Evolutionary conservation across 1,284 basidiomycete genomes (phyloP), one percentile per base, ranked within the genome.

Genomic region (Cryptococcus neoformans): DNA sequence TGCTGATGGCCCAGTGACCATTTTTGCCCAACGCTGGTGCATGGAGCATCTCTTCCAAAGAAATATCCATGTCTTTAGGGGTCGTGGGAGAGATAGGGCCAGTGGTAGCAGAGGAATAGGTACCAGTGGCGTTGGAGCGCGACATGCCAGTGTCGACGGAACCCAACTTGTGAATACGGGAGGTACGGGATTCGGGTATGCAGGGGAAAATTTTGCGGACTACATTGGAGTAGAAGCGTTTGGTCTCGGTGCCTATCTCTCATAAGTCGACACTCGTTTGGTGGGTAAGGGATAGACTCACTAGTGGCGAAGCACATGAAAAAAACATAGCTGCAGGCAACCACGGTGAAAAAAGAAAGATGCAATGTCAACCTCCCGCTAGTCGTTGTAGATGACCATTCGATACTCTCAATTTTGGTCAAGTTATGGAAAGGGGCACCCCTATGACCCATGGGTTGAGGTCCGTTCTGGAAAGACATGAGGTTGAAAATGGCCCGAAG

Each of bases 401-500:
- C 35, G 36, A 74, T 53, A 34, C 55, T 51, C 48, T 67, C 66
- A 44, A 74, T 68, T 10, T 34, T 56, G 4, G 56, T 51, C 3
- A 74, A 53, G 51, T 66, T 64, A 49, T 62, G 64, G 0, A 44
- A 38, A 3, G 70, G 65, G 2, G 61, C 41, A 34, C 65, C 65
- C 11, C 49, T 57, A 59, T 57, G 62, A 28, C 60, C 62, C n/a
- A 70, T 41, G 3, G 68, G 66, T 38, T 72, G 67, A n/a, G 69
- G 69, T 6, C 72, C 72, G 39, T 63, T 57, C 39, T 61, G 56
- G 56, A 65, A 73, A 14, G 71, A 67, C 49, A 67, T 63, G 41
- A 74, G 56, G 58, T 74, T 74, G 65, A 73, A 74, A 53, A 73
- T 62, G 6, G 72, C 72, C 53, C 72, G 63, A 16, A 74, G 54